These are phyloP conservation scores for Ilyonectria sp. DNA, from an alignment of 2,329 filamentous ascomycete species.

Conservation along the genomic window DNA sequence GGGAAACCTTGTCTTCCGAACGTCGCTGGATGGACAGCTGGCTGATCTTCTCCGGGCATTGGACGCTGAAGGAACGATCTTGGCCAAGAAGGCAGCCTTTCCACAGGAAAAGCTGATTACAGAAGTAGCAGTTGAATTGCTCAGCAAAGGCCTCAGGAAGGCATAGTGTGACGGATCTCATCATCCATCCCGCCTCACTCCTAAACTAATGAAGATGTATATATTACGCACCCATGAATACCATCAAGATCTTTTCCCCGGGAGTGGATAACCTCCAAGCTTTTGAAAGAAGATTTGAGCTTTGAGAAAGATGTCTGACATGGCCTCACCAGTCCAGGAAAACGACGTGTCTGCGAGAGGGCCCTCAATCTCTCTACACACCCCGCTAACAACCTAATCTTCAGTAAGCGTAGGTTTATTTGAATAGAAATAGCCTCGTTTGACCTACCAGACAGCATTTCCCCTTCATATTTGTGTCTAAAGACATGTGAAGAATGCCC, in stretches of 20 bases:
- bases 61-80: constrained; percentile 78
- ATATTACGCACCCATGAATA: not conserved
- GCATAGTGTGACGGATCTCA: constrained; percentile 35
- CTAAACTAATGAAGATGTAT: not conserved
- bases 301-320: constrained; percentile 14
- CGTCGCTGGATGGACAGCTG: constrained; percentile 80
- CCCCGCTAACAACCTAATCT: constrained; percentile 14
- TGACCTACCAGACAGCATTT: constrained; percentile 24
- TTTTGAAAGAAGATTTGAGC: constrained; percentile 23
- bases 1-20: constrained; percentile 82
- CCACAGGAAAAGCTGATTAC: constrained; percentile 70
- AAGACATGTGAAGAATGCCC: constrained; percentile 27
- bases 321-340: constrained; percentile 20
- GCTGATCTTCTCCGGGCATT: constrained; percentile 83
- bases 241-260: not conserved
- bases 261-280: constrained; percentile 26
- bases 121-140: constrained; percentile 67
- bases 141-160: constrained; percentile 65
- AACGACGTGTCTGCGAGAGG: constrained; percentile 3
- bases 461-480: constrained; percentile 20
- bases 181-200: not conserved
- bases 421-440: not conserved
- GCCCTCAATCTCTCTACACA: constrained; percentile 23
- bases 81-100: constrained; percentile 70
- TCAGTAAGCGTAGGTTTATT: not conserved